Base-by-base conservation (phyloP, 495 filamentous ascomycete species). In the Amphirosellinia nigrospora region DNA sequence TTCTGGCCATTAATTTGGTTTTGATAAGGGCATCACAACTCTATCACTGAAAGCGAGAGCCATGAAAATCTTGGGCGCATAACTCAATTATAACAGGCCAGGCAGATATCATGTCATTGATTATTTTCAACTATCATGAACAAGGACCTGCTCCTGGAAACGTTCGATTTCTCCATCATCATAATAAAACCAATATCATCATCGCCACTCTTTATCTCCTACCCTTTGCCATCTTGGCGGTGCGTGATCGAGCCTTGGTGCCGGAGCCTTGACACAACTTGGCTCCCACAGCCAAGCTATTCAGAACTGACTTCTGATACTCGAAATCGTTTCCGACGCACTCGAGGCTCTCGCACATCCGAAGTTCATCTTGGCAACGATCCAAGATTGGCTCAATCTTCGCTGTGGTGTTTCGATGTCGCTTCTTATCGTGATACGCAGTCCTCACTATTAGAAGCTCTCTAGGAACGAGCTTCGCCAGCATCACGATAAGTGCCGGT, bases 281-380 rank as follows among this genome's bases (percentile, higher is more conserved):
- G 69, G 70, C 74, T 74, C 30, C 15, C 36, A 56, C 55, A 76
- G 74, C 74, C 74, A 76, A 76, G 72, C 66, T 67, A 62, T 68
- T 68, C 60, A 73, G 69, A 69, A 61, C 34, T 11, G 36, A 9
- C 53, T 41, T 74, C 70, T 76, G 74, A 76, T 52, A 76, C 74
- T 68, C 11, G 28, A 65, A 66, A 21, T 70, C 59, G 67, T 38
- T 65, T 52, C 52, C 66, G 36, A 63, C 64, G 70, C 15, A 23
- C 60, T 50, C 60, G 60, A 59, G 63, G 19, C 63, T 48, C 30
- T 48, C 30, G 19, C 28, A 38, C 23, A 43, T 34, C 61, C 28
- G 43, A 50, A 21, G 9, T 7, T 62, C 11, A 8, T 8, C n/a
- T 45, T 19, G 26, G 26, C 61, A 13, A 36, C n/a, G 38, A 10